phyloP scores from a whole-genome alignment of 2,329 filamentous ascomycete genomes.

The Pseudogymnoascus sp. region DNA sequence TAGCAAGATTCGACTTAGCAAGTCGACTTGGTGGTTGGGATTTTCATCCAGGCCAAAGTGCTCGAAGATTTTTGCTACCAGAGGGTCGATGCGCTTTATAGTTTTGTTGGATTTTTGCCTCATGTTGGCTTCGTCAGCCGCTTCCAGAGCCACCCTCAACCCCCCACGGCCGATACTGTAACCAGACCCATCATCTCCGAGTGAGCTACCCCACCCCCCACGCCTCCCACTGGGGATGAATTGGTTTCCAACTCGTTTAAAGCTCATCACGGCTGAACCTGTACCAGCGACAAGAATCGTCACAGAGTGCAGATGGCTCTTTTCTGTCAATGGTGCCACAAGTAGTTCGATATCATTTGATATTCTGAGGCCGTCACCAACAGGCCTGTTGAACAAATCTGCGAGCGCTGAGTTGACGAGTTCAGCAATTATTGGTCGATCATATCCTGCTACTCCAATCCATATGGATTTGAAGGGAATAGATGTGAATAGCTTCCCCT shows the following conservation, averaged over 20 bases:
- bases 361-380: conserved; percentile 23
- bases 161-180: conserved; percentile 31
- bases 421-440: conserved; percentile 28
- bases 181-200: conserved; percentile 37
- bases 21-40: background rate
- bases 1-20: background rate
- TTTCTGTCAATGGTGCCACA: conserved; percentile 22
- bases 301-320: conserved; percentile 19
- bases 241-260: conserved; percentile 19
- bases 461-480: conserved; percentile 28
- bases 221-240: conserved; percentile 29
- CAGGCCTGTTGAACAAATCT: conserved; percentile 24
- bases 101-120: background rate
- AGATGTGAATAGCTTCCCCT: conserved; percentile 11
- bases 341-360: conserved; percentile 36
- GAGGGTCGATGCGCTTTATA: background rate
- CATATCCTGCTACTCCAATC: conserved; percentile 35
- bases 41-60: background rate
- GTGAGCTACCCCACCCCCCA: conserved; percentile 37
- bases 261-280: conserved; percentile 36
- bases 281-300: conserved; percentile 37
- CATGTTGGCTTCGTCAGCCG: background rate
- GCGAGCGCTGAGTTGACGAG: conserved; percentile 25
- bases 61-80: background rate
- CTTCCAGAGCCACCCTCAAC: background rate